Evolutionary conservation across 2,329 filamentous ascomycete species (phyloP).

Genomic region (Volutella citrinella): DNA sequence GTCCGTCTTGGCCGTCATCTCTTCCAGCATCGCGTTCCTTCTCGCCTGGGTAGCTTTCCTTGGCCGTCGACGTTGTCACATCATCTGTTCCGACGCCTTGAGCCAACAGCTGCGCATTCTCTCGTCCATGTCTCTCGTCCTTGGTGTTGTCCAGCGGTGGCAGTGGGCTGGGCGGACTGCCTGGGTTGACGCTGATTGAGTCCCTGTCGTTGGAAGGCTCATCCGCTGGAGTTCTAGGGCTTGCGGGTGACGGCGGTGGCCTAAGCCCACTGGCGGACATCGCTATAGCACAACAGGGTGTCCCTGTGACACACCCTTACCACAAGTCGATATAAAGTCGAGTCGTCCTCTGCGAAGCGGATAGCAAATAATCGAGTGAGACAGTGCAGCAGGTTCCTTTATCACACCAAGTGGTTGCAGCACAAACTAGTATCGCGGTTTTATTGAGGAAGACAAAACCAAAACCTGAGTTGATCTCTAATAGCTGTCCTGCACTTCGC

Average conservation of each 20-base stretch:
- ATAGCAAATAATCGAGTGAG: too few relatives aligned
- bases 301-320: conserved; percentile 8
- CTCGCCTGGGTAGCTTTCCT: conserved; percentile 7
- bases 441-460: too few relatives aligned
- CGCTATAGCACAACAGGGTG: conserved; percentile 1
- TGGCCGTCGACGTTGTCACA: too few relatives aligned
- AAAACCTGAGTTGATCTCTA: too few relatives aligned
- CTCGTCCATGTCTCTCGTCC: neutral
- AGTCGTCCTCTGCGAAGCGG: too few relatives aligned
- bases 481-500: too few relatives aligned
- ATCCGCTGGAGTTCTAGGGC: conserved; percentile 2
- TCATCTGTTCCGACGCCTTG: too few relatives aligned
- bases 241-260: conserved; percentile 6
- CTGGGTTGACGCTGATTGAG: conserved; percentile 26
- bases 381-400: too few relatives aligned
- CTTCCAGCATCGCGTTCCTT: neutral
- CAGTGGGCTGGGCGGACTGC: conserved; percentile 21
- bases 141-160: conserved; percentile 15
- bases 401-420: too few relatives aligned
- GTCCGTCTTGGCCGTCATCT: conserved; percentile 1
- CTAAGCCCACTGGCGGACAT: conserved; percentile 17
- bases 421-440: too few relatives aligned
- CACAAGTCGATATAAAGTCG: too few relatives aligned
- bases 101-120: too few relatives aligned
- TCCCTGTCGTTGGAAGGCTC: conserved; percentile 20